Evolutionary conservation across 148 eudicot species (phyloP), one percentile per base, ranked within the genome.

Genomic region (Oxyria digyna): DNA sequence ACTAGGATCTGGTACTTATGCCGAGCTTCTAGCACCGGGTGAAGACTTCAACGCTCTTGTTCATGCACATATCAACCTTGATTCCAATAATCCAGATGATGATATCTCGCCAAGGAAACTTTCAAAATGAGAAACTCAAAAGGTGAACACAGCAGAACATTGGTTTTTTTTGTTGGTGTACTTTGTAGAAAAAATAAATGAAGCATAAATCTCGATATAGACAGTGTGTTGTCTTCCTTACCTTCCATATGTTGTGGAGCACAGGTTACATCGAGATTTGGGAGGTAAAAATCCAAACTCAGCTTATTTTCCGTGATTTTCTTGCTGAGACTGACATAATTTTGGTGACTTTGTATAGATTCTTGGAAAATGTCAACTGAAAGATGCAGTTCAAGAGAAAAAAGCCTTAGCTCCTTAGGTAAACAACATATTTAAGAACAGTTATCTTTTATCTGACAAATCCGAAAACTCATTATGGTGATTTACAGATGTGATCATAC

Each of bases 401-500:
- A 68, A 65, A 79, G 85, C 13, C 45, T 79, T 37, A 66, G 73
- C 77, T 77, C 85, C 27, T 74, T 70, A 74, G 83, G 85, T 79
- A 49, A 5, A 0, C 7, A 1, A 38, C 8, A 17, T 20, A 50
- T 6, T 27, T 10, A n/a, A 55, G 0, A 55, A n/a, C n/a, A n/a
- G n/a, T n/a, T n/a, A n/a, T n/a, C n/a, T n/a, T n/a, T n/a, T n/a
- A n/a, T n/a, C n/a, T n/a, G n/a, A n/a, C n/a, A n/a, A n/a, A n/a
- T n/a, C n/a, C n/a, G n/a, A n/a, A n/a, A n/a, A n/a, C n/a, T n/a
- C n/a, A n/a, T n/a, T n/a, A n/a, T n/a, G n/a, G n/a, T n/a, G n/a
- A n/a, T n/a, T n/a, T n/a, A 83, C 89, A 1, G 89, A 85, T 66
- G 69, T 74, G 3, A 66, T 78, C 43, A 78, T 85, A 14, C 89